Conservation (phyloP, 805 yeast species). For the Scheffersomyces spartinae region DNA sequence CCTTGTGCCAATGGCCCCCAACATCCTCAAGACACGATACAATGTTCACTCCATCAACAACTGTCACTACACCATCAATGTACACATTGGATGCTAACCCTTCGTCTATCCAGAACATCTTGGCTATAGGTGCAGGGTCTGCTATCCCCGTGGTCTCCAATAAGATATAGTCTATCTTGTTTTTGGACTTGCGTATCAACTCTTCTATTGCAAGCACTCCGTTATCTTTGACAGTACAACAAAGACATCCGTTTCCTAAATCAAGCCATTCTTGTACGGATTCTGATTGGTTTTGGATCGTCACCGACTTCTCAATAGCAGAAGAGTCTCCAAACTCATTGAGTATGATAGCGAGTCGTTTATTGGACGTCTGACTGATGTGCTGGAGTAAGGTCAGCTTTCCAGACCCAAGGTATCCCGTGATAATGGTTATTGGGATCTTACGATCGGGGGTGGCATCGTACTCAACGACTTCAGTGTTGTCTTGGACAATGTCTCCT, state of each 20-base stretch:
- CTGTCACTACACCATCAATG: constrained; percentile 87
- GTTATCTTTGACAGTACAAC: constrained; percentile 91
- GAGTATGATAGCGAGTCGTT: constrained; percentile 76
- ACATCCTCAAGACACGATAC: constrained; percentile 53
- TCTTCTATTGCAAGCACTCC: constrained; percentile 93
- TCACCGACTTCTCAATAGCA: constrained; percentile 78
- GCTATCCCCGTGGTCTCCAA: constrained; percentile 95
- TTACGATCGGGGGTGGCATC: constrained; percentile 17
- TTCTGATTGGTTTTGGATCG: constrained; percentile 45
- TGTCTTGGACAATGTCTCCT: constrained; percentile 7
- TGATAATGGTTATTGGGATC: constrained; percentile 86
- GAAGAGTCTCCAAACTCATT: constrained; percentile 90
- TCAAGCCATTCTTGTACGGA: constrained; percentile 90
- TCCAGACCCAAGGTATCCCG: constrained; percentile 94
- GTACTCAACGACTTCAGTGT: constrained; percentile 2
- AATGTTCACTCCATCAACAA: constrained; percentile 66
- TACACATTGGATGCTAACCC: constrained; percentile 76
- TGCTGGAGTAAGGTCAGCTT: constrained; percentile 76
- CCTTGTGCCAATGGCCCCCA: constrained; percentile 60
- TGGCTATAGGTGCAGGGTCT: constrained; percentile 94
- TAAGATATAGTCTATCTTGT: constrained; percentile 77
- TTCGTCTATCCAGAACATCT: constrained; percentile 96
- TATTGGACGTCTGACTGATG: constrained; percentile 58
- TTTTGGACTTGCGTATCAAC: constrained; percentile 59
- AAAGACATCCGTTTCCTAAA: constrained; percentile 90